phyloP scores from a whole-genome alignment of 805 yeast genomes.

The Candida easanensis region DNA sequence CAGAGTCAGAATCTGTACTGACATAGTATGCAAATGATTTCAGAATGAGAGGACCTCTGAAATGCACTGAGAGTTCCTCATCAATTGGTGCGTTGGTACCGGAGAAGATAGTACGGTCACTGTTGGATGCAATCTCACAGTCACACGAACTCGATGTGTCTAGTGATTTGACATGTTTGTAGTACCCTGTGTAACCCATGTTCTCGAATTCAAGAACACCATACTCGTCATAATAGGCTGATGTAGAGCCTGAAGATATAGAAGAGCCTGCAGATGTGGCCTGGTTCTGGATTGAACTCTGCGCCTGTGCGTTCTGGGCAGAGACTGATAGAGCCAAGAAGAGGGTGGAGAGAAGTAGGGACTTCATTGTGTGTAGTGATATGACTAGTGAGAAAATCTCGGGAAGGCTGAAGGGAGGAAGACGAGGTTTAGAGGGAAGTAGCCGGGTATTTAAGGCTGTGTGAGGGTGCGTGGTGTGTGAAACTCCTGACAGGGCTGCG shows the following conservation, averaged over 20 bases:
- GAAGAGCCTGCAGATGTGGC: slow-evolving; percentile 4
- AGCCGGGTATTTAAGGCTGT: too few relatives aligned
- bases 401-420: not conserved
- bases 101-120: slow-evolving; percentile 38
- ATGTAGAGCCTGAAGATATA: slow-evolving; percentile 9
- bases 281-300: not conserved
- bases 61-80: slow-evolving; percentile 70
- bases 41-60: slow-evolving; percentile 71
- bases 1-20: slow-evolving; percentile 36
- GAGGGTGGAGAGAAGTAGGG: slow-evolving; percentile 6
- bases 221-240: slow-evolving; percentile 24
- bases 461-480: not conserved
- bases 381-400: not conserved
- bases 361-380: slow-evolving; percentile 5
- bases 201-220: slow-evolving; percentile 48
- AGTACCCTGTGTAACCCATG: slow-evolving; percentile 54
- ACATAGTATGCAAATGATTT: slow-evolving; percentile 60
- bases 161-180: slow-evolving; percentile 43
- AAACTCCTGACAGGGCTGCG: not conserved
- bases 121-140: slow-evolving; percentile 46
- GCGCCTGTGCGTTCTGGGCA: not conserved
- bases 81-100: slow-evolving; percentile 67
- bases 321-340: slow-evolving; percentile 9
- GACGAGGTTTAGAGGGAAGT: too few relatives aligned
- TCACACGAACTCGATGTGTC: slow-evolving; percentile 38